Evolutionary conservation across 352 stramenopile genomes (phyloP).

Genomic region (Blastocystis sp.): DNA sequence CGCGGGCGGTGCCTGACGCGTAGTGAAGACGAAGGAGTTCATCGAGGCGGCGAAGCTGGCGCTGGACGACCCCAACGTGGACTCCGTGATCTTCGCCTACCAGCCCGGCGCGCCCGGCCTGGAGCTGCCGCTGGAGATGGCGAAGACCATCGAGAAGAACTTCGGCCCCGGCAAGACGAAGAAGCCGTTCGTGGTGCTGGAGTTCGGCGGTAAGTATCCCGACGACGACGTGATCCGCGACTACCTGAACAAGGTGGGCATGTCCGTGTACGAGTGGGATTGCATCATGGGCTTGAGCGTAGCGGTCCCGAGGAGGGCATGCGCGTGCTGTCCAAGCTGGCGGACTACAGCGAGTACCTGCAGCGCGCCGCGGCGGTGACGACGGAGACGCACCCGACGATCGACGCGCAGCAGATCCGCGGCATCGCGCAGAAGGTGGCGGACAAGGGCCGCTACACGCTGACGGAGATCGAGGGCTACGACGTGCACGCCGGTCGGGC

Average conservation of each 20-base stretch:
- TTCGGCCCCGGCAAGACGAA: slow-evolving; percentile 48
- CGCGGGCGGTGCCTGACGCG: background rate
- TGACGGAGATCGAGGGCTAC: slow-evolving; percentile 58
- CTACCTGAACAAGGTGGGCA: slow-evolving; percentile 58
- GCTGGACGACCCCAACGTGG: slow-evolving; percentile 49
- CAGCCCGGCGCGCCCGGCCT: slow-evolving; percentile 43
- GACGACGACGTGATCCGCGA: slow-evolving; percentile 61
- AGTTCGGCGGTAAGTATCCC: slow-evolving; percentile 53
- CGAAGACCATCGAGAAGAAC: slow-evolving; percentile 62
- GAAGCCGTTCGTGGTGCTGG: slow-evolving; percentile 54
- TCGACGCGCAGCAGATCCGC: slow-evolving; percentile 34
- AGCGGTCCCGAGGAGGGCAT: slow-evolving; percentile 53
- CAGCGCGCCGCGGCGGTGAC: slow-evolving; percentile 13
- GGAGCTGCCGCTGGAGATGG: slow-evolving; percentile 53
- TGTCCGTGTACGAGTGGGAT: slow-evolving; percentile 39
- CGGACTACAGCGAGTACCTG: slow-evolving; percentile 57
- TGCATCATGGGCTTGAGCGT: background rate
- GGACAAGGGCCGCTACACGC: slow-evolving; percentile 40
- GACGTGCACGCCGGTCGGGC: background rate
- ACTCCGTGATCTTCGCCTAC: slow-evolving; percentile 62
- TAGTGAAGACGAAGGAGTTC: slow-evolving; percentile 58
- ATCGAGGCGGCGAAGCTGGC: slow-evolving; percentile 51
- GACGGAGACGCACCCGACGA: slow-evolving; percentile 29
- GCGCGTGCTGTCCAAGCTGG: slow-evolving; percentile 45
- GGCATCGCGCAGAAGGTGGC: slow-evolving; percentile 36